Conservation (phyloP, 2,329 filamentous ascomycete genomes). For the Mycogone perniciosa region DNA sequence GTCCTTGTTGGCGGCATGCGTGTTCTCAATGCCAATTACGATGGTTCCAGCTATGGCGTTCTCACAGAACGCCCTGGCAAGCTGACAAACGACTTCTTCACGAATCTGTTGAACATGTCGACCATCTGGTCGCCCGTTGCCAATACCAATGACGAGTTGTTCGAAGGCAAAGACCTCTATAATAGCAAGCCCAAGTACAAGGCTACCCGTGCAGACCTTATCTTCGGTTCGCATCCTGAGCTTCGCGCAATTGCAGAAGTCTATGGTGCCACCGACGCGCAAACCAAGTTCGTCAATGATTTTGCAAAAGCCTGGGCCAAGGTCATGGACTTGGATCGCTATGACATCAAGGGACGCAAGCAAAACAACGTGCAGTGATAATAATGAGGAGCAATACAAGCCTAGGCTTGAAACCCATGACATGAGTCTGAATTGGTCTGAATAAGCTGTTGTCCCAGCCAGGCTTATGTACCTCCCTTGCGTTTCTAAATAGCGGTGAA, state of each 20-base stretch:
- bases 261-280: slow-evolving; percentile 53
- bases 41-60: slow-evolving; percentile 59
- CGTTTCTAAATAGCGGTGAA: too few species aligned
- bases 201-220: slow-evolving; percentile 60
- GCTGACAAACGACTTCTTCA: slow-evolving; percentile 74
- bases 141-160: slow-evolving; percentile 45
- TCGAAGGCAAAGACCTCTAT: slow-evolving; percentile 58
- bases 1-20: slow-evolving; percentile 67
- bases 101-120: slow-evolving; percentile 64
- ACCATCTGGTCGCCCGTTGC: slow-evolving; percentile 50
- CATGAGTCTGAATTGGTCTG: too few species aligned
- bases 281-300: slow-evolving; percentile 61
- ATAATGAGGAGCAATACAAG: background rate
- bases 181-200: slow-evolving; percentile 60
- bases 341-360: slow-evolving; percentile 36
- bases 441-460: too few species aligned
- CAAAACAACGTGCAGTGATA: slow-evolving; percentile 8
- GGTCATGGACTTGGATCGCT: slow-evolving; percentile 69
- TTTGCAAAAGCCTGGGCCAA: slow-evolving; percentile 66
- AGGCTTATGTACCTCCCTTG: too few species aligned
- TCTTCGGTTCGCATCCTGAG: slow-evolving; percentile 67
- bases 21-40: slow-evolving; percentile 61
- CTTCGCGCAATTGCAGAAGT: slow-evolving; percentile 63
- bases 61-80: slow-evolving; percentile 60
- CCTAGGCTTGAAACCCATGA: too few species aligned